These are phyloP conservation scores for Fusarium sp. DNA, from an alignment of 2,329 filamentous ascomycete species.

Conservation along the genomic window DNA sequence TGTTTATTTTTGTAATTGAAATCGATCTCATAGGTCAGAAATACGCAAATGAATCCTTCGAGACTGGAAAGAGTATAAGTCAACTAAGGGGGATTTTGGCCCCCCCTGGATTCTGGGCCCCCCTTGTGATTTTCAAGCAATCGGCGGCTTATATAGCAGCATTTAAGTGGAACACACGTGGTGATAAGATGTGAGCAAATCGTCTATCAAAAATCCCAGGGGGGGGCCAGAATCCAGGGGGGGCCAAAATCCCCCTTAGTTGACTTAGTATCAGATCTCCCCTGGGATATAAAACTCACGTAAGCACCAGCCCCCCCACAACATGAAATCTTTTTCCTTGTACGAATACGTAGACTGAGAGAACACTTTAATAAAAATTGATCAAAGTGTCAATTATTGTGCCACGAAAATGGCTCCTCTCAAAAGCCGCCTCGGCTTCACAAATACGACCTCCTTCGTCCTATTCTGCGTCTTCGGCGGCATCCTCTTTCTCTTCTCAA, in stretches of 20 bases:
- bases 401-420: neutral
- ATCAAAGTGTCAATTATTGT: neutral
- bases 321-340: neutral
- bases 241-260: too few species aligned
- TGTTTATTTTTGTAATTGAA: neutral
- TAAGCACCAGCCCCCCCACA: neutral
- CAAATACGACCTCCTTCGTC: neutral
- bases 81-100: too few species aligned
- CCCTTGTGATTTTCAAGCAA: too few species aligned
- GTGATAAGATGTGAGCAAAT: too few species aligned
- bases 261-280: neutral
- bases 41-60: neutral
- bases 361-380: neutral
- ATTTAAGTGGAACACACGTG: too few species aligned
- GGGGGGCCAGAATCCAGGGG: too few species aligned
- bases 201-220: too few species aligned
- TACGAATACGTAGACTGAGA: neutral
- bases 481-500: conserved; percentile 6
- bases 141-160: too few species aligned
- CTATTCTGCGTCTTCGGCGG: neutral
- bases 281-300: neutral
- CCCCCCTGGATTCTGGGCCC: too few species aligned
- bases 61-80: neutral
- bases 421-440: conserved; percentile 2
- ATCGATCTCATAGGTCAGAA: neutral